Evolutionary conservation across 768 basidiomycete genomes (phyloP), one percentile per base, ranked within the genome.

Genomic region (Tylopilus subfusipes): DNA sequence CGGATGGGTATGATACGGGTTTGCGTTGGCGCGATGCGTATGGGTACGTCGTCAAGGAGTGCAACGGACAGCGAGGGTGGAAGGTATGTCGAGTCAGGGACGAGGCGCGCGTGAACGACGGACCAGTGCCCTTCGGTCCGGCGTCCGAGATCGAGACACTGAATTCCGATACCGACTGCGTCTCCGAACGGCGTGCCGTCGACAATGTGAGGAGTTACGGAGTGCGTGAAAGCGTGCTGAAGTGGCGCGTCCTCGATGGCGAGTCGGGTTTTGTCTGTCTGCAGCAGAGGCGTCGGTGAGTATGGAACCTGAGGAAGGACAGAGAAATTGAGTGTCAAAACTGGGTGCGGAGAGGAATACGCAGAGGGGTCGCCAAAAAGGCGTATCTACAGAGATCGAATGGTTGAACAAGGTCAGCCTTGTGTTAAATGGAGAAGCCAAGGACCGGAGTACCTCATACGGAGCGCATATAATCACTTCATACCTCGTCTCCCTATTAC

Each of bases 391-490:
- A 48, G 33, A 33, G 22, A 30, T 39, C n/a, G 39, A 42, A 43
- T 50, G 27, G 30, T 44, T 40, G 24, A 36, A 58, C 46, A 52
- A 3, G 10, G 24, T 48, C 44, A 51, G 34, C 29, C 14, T 29
- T 45, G 29, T 22, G 21, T 10, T 42, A 31, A 10, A 56, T 36
- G 21, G 48, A 39, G 22, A 52, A 27, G 50, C 21, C 6, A 40
- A 24, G 34, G 31, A 16, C 24, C 7, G 29, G 53, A 49, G 36
- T 57, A 83, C 90, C 79, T 96, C 93, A 64, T 93, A 95, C 57
- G 91, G 85, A 10, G 85, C 90, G 63, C 88, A 87, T 48, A 95
- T 73, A 56, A 88, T 81, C 4, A 94, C 63, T 49, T 86, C 78
- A 60, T 90, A 93, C 18, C 64, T 74, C 19, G 78, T 85, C 34